Base-by-base conservation (phyloP, 495 filamentous ascomycete species). In the Cercophora scortea region DNA sequence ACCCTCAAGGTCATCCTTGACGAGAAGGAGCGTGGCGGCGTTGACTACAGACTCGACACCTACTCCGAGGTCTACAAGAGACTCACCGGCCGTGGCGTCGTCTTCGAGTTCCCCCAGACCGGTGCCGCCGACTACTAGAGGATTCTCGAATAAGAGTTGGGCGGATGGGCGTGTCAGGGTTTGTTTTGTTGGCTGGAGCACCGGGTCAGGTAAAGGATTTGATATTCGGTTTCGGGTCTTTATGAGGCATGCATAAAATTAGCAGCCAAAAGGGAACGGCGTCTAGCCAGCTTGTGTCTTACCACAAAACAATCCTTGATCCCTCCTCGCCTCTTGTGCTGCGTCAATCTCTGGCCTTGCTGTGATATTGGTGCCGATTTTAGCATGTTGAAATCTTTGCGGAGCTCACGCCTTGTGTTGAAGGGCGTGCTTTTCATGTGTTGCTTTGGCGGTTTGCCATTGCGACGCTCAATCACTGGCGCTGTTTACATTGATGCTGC, bases 21-120 rank as follows among this genome's bases (percentile, higher is more conserved):
- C 73, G 93, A 96, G 85, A 97, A 97, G 90, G 93, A 98, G 89
- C 86, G 89, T 64, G 91, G 92, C 63, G 89, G 88, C 70, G 90
- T 97, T 61, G 93, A 97, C 82, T 95, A 96, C 82, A 83, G 93
- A 71, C 86, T 98, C 61, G 93, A 98, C 75, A 96, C 93, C 64
- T 98, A 96, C 80, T 90, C 88, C 52, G 93, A 96, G 84, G 93
- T 98, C 66, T 98, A 98, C 83, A 86, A 86, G 71, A 84, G 88
- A 54, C 77, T 98, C 68, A 98, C 93, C 43, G 93, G 93, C 76
- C 91, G 92, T 72, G 78, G 80, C 62, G 93, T 98, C 58, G 78
- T 81, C 68, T 98, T 98, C 73, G 93, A 98, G 86, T 98, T 98
- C 81, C 93, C 93, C 57, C 84, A 89, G 79, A 82, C 81, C 67